Evolutionary conservation across 176 grass and related monocot genomes (phyloP), one percentile per base, ranked within the genome.

Genomic region (Aegilops speltoides): DNA sequence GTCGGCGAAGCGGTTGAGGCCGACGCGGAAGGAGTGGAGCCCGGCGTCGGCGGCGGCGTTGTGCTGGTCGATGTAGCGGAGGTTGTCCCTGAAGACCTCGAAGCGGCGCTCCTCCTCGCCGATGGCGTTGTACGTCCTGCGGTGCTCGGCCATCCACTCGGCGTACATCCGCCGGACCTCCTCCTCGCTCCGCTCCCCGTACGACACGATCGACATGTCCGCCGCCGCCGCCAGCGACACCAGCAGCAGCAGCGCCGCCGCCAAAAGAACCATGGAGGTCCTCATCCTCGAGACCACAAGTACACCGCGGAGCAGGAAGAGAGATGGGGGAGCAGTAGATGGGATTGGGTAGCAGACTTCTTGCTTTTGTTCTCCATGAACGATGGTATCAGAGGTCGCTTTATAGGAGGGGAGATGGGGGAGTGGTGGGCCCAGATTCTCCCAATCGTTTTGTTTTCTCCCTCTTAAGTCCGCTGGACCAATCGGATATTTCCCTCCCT

Each of bases 1-100:
- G 89, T 98, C 96, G 40, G 96, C 93, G 85, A 98, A 98, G 48
- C 88, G 83, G 88, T 88, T 96, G 57, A 98, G 84, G 2, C 96
- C 96, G 45, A 98, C 89, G 68, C 91, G 88, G 93, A 93, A 97
- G 25, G 90, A 75, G 90, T 94, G 92, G 45, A 92, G 17, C 24
- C 95, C 95, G 4, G 95, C 90, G 64, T 92, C 90, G 80, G 95
- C 90, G 2, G 88, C 92, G 36, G 92, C 88, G 83, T 97, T 97
- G 86, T 97, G 95, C 68, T 56, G 41, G 59, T 97, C 95, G 84
- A 97, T 65, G 88, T 87, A 94, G 32, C 73, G 79, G 8, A 97
- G 93, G 84, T 94, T 97, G 81, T 97, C 92, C 90, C 20, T 77
- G 84, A 97, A 97, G 24, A 87, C 86, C 90, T 81, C 41, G 84